These are phyloP conservation scores for Pleurotus giganteus DNA, from an alignment of 768 basidiomycete species.

Conservation along the genomic window DNA sequence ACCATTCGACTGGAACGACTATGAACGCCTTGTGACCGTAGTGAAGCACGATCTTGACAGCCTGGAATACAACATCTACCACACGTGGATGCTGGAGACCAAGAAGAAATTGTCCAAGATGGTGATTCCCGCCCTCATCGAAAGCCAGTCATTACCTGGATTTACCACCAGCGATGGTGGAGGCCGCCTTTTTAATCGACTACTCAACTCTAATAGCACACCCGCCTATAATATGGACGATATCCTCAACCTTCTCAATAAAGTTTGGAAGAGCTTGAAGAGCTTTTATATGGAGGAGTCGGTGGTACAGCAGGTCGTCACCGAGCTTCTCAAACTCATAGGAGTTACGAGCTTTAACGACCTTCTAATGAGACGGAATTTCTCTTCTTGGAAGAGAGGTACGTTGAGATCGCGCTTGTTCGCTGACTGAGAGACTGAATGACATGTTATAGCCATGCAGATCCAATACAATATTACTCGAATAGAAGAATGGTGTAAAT, in stretches of 20 bases:
- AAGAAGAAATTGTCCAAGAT: slow-evolving; percentile 96
- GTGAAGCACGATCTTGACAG: slow-evolving; percentile 99
- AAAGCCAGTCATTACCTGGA: slow-evolving; percentile 95
- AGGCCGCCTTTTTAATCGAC: slow-evolving; percentile 89
- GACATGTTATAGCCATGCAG: slow-evolving; percentile 81
- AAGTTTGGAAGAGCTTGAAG: slow-evolving; percentile 97
- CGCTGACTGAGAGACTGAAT: neutral
- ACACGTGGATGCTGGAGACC: slow-evolving; percentile 98
- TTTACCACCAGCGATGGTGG: slow-evolving; percentile 96
- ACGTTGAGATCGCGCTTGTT: slow-evolving; percentile 19
- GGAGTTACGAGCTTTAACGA: slow-evolving; percentile 99
- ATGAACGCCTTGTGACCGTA: slow-evolving; percentile 94
- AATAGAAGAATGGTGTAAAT: slow-evolving; percentile 99
- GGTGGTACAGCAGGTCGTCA: slow-evolving; percentile 92
- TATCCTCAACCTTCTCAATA: slow-evolving; percentile 93
- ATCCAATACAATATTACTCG: slow-evolving; percentile 99
- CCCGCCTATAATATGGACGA: slow-evolving; percentile 99
- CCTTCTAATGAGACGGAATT: slow-evolving; percentile 96
- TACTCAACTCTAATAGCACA: slow-evolving; percentile 79
- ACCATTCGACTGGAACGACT: slow-evolving; percentile 95
- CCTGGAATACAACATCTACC: slow-evolving; percentile 99
- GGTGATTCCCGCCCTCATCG: slow-evolving; percentile 98
- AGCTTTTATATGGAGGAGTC: slow-evolving; percentile 98
- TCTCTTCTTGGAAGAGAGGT: slow-evolving; percentile 99
- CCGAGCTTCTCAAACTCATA: slow-evolving; percentile 91